Conservation (phyloP, 2,329 filamentous ascomycete genomes). For the Exserohilum rostratum region DNA sequence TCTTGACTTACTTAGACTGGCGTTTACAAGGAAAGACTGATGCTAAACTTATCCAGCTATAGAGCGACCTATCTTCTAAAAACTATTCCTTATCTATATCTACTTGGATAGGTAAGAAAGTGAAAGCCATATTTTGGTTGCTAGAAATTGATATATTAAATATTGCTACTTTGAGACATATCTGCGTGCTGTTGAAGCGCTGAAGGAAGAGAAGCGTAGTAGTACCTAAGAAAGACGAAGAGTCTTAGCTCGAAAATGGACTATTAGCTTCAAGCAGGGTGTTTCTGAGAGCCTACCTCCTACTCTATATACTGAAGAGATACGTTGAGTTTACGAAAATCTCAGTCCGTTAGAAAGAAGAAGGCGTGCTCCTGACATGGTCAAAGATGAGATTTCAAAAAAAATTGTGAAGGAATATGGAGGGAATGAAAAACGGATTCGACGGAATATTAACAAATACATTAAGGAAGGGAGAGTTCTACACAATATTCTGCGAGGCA, state of each 20-base stretch:
- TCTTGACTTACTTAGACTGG: constrained; percentile 3
- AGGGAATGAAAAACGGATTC: not conserved
- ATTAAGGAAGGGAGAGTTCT: constrained; percentile 9
- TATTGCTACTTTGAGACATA: constrained; percentile 17
- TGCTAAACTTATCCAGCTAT: not conserved
- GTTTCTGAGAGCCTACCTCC: not conserved
- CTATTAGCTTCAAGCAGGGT: constrained; percentile 7
- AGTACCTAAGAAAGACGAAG: constrained; percentile 1
- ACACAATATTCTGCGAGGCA: constrained; percentile 5
- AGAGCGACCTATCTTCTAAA: constrained; percentile 5
- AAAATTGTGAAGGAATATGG: not conserved
- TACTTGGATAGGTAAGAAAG: constrained; percentile 7
- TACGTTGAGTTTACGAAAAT: constrained; percentile 1
- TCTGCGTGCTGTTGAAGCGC: constrained; percentile 8
- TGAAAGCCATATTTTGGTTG: constrained; percentile 5
- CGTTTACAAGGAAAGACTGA: not conserved
- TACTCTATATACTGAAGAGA: not conserved
- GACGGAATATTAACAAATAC: constrained; percentile 7
- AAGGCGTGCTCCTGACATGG: constrained; percentile 1
- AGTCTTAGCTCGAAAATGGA: constrained; percentile 3
- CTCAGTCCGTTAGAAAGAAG: not conserved
- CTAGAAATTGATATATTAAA: constrained; percentile 11
- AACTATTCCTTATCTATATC: constrained; percentile 7
- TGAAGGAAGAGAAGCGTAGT: constrained; percentile 1
- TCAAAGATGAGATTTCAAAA: constrained; percentile 8